A percentile compares a stretch with the other conserved stretches of the same genome.
Conservation (phyloP, 2,329 filamentous ascomycete genomes). For the Westerdykella sp. region DNA sequence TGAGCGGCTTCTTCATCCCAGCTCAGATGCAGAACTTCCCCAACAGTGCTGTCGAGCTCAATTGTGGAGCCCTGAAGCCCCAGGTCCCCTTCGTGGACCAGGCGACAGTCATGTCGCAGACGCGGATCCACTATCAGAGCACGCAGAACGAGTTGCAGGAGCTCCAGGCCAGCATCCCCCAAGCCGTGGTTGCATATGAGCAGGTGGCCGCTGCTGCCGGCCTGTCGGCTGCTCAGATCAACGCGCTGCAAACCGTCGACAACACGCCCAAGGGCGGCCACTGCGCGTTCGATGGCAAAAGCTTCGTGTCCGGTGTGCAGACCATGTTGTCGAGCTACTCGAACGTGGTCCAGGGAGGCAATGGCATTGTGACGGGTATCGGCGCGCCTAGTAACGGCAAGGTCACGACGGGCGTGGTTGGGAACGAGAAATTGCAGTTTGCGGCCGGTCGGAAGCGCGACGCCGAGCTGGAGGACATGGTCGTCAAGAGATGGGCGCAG, state of each 20-base stretch:
- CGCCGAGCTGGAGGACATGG: slow-evolving; percentile 17
- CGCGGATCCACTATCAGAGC: slow-evolving; percentile 53
- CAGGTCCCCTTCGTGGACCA: slow-evolving; percentile 48
- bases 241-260: slow-evolving; percentile 51
- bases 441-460: slow-evolving; percentile 21
- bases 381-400: slow-evolving; percentile 36
- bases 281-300: slow-evolving; percentile 52
- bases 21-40: slow-evolving; percentile 49
- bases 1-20: slow-evolving; percentile 54
- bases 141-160: slow-evolving; percentile 47
- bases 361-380: slow-evolving; percentile 47
- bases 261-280: slow-evolving; percentile 52
- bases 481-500: slow-evolving; percentile 25
- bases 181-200: slow-evolving; percentile 49
- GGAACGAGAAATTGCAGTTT: slow-evolving; percentile 45
- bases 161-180: slow-evolving; percentile 48
- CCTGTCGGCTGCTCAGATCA: slow-evolving; percentile 42
- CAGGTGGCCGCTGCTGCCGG: slow-evolving; percentile 42
- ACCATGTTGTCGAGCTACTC: slow-evolving; percentile 50
- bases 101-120: slow-evolving; percentile 40
- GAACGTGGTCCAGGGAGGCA: slow-evolving; percentile 49
- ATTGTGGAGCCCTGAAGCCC: slow-evolving; percentile 51
- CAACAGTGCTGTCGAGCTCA: slow-evolving; percentile 49
- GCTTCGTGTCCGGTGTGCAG: slow-evolving; percentile 53
- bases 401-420: slow-evolving; percentile 46